Conservation (phyloP, 2,329 filamentous ascomycete genomes). For the Cadophora luteo-olivacea region DNA sequence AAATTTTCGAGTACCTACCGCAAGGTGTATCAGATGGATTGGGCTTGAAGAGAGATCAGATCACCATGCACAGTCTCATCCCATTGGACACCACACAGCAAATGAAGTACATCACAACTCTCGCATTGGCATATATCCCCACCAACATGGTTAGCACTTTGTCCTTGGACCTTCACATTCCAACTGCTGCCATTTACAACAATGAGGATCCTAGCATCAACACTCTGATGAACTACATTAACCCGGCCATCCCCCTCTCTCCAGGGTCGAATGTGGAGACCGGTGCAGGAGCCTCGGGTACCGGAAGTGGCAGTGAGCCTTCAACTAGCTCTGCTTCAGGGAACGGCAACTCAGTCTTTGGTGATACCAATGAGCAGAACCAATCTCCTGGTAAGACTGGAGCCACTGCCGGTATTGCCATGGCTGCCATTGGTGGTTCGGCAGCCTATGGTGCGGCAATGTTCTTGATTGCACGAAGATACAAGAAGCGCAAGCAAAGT, state of each 20-base stretch:
- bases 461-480: constrained; percentile 76
- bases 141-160: constrained; percentile 71
- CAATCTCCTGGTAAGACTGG: constrained; percentile 61
- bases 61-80: constrained; percentile 73
- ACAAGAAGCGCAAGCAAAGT: constrained; percentile 68
- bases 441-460: constrained; percentile 76
- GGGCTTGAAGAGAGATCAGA: constrained; percentile 50
- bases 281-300: constrained; percentile 47
- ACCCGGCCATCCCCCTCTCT: constrained; percentile 69
- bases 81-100: constrained; percentile 75
- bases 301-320: constrained; percentile 44
- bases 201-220: constrained; percentile 69
- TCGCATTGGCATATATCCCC: constrained; percentile 80
- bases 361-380: constrained; percentile 46
- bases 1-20: constrained; percentile 85
- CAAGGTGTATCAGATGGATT: constrained; percentile 64
- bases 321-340: constrained; percentile 41
- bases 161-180: constrained; percentile 71
- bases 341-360: constrained; percentile 48
- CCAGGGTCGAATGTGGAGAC: constrained; percentile 50
- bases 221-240: constrained; percentile 81
- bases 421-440: constrained; percentile 70
- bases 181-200: constrained; percentile 77
- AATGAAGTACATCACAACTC: constrained; percentile 81
- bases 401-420: constrained; percentile 69